Evolutionary conservation across 495 filamentous ascomycete genomes (phyloP).

Genomic region (Podospora tetraspora): DNA sequence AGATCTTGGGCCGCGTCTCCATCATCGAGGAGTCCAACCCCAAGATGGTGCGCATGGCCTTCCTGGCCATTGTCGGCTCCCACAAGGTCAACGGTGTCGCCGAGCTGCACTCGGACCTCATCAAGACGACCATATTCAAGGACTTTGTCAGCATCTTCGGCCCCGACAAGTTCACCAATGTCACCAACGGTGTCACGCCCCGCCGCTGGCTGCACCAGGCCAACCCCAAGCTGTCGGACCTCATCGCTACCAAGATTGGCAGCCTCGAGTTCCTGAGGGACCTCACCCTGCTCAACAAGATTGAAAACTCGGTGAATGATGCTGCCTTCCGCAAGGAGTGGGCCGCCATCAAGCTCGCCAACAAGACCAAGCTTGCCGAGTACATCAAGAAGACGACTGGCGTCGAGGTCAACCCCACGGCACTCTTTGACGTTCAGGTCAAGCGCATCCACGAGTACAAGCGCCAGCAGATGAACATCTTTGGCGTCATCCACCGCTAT

Average conservation of each 20-base stretch:
- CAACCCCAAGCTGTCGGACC: constrained; percentile 83
- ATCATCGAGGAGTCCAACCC: constrained; percentile 96
- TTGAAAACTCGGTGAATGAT: constrained; percentile 77
- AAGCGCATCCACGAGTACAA: constrained; percentile 99
- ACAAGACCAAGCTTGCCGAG: constrained; percentile 72
- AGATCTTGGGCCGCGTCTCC: constrained; percentile 77
- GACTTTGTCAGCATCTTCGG: constrained; percentile 94
- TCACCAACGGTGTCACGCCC: constrained; percentile 96
- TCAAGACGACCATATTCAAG: constrained; percentile 98
- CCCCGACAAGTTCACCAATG: constrained; percentile 94
- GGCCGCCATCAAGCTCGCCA: constrained; percentile 75
- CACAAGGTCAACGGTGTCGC: constrained; percentile 99
- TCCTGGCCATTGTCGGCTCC: constrained; percentile 88
- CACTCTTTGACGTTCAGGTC: constrained; percentile 94
- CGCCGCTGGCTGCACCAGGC: constrained; percentile 96
- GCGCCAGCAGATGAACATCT: constrained; percentile 98
- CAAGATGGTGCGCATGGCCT: constrained; percentile 98
- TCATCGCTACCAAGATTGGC: constrained; percentile 86
- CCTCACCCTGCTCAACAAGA: constrained; percentile 72
- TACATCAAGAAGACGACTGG: constrained; percentile 78
- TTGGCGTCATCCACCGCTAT: constrained; percentile 94
- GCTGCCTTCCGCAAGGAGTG: constrained; percentile 86
- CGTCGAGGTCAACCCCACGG: constrained; percentile 75
- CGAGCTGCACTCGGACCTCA: constrained; percentile 92
- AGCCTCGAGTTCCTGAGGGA: constrained; percentile 82